phyloP scores from a whole-genome alignment of 2,329 filamentous ascomycete genomes.

The Lachnum nothofagi region DNA sequence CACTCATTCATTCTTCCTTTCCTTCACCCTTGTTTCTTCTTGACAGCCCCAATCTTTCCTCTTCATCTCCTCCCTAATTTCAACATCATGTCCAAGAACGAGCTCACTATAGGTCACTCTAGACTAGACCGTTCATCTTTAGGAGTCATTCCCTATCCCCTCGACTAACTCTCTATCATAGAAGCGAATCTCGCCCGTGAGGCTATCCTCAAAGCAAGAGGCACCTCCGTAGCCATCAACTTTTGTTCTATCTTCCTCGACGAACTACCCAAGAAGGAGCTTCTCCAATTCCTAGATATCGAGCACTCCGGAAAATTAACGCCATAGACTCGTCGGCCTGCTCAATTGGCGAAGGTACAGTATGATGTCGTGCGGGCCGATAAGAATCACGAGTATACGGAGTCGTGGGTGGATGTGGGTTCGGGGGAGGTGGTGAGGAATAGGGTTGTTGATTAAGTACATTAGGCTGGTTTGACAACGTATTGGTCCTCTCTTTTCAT shows the following conservation, averaged over 20 bases:
- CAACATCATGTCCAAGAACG: constrained; percentile 15
- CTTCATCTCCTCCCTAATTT: no score
- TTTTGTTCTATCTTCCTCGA: constrained; percentile 55
- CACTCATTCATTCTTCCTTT: no score
- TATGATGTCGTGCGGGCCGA: constrained; percentile 52
- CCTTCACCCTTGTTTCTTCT: no score
- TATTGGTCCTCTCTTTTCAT: constrained; percentile 20
- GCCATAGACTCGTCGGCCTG: constrained; percentile 36
- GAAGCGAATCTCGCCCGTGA: constrained; percentile 49
- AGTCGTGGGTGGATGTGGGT: constrained; percentile 47
- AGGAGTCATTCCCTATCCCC: constrained; percentile 38
- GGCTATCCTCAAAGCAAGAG: constrained; percentile 36
- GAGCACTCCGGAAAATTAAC: constrained; percentile 39
- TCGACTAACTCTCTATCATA: constrained; percentile 41
- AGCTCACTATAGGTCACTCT: constrained; percentile 8
- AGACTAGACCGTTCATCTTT: constrained; percentile 4
- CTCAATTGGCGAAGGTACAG: constrained; percentile 48
- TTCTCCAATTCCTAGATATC: constrained; percentile 44
- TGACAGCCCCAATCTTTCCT: no score
- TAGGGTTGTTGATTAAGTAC: constrained; percentile 42
- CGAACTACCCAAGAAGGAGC: constrained; percentile 48
- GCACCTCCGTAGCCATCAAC: constrained; percentile 39
- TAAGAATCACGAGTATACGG: constrained; percentile 48
- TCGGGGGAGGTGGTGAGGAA: constrained; percentile 39
- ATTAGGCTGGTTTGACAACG: constrained; percentile 44